Evolutionary conservation across 2,329 filamentous ascomycete species (phyloP), one percentile per base, ranked within the genome.

Genomic region (Xylariaceae sp.): DNA sequence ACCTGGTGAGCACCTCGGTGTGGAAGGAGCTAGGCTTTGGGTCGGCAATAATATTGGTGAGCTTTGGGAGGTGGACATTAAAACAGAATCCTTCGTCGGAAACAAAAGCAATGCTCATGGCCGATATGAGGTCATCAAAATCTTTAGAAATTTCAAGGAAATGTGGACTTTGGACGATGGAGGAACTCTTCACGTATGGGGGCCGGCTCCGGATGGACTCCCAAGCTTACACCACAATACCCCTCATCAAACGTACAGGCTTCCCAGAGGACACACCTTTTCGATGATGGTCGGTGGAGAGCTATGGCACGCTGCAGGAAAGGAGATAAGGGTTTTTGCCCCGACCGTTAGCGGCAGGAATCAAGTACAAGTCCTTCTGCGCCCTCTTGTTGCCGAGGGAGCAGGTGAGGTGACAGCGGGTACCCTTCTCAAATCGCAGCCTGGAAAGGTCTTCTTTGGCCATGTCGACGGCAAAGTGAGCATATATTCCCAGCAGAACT

Each of bases 121-220:
- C 7, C 81, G 87, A 32, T 76, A 81, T 47, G 87, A 95, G 52
- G 78, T 98, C 38, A 78, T 87, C 49, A 88, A 83, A 54, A 95
- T 98, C 32, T 85, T 88, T 59, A 81, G 93, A 30, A 85, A 94
- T 62, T 84, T 81, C 48, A 88, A 89, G 51, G 87, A 96, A 56
- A 79, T 98, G 61, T 98, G 93, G 93, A 90, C 90, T 0, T 64
- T 98, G 36, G 93, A 97, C 60, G 90, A 96, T 49, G 81, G 85
- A 35, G 93, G 93, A 9, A 87, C 85, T 34, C 68, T 98, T 12
- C 82, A 89, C 51, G 78, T 97, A 4, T 98, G 93, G 93, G 82
- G 80, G 2, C 83, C 90, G 3, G 87, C 89, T 54, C 66, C 66
- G 34, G 78, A 78, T 4, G 83, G 85, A 1, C 74, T 83, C 19